Evolutionary conservation across 108 stramenopile genomes (phyloP).

Genomic region (Skeletonema potamos): DNA sequence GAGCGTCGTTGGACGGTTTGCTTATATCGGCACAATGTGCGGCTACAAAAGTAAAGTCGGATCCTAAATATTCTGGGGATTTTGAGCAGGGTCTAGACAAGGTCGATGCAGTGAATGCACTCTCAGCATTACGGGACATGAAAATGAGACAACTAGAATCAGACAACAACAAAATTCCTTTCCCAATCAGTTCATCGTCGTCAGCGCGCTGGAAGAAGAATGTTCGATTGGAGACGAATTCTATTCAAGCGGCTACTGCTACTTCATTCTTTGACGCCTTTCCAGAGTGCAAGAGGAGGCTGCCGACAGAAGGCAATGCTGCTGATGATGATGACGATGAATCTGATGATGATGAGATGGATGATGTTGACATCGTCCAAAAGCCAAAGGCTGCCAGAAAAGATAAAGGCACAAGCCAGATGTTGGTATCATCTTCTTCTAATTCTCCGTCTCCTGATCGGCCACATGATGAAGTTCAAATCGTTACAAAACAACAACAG

Average conservation of each 20-base stretch:
- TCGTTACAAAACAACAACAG: background rate
- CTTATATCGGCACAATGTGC: constrained; percentile 23
- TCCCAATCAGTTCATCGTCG: background rate
- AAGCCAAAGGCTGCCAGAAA: constrained; percentile 18
- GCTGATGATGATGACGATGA: background rate
- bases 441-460: constrained; percentile 25
- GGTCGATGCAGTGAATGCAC: constrained; percentile 5
- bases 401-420: constrained; percentile 8
- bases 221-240: background rate
- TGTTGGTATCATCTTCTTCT: constrained; percentile 11
- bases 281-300: constrained; percentile 60
- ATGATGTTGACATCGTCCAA: constrained; percentile 21
- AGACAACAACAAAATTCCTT: constrained; percentile 15
- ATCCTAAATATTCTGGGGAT: background rate
- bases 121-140: constrained; percentile 22
- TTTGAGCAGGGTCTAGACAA: constrained; percentile 21
- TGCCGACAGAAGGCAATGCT: too few relatives aligned
- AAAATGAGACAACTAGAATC: constrained; percentile 23
- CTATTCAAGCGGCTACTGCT: constrained; percentile 18
- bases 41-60: constrained; percentile 4
- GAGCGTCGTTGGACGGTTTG: constrained; percentile 27
- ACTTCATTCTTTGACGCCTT: constrained; percentile 74
- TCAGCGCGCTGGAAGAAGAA: background rate
- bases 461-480: background rate
- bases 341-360: constrained; percentile 15